Evolutionary conservation across 2,329 filamentous ascomycete species (phyloP), one percentile per base, ranked within the genome.

Genomic region (Fusarium nurragi): DNA sequence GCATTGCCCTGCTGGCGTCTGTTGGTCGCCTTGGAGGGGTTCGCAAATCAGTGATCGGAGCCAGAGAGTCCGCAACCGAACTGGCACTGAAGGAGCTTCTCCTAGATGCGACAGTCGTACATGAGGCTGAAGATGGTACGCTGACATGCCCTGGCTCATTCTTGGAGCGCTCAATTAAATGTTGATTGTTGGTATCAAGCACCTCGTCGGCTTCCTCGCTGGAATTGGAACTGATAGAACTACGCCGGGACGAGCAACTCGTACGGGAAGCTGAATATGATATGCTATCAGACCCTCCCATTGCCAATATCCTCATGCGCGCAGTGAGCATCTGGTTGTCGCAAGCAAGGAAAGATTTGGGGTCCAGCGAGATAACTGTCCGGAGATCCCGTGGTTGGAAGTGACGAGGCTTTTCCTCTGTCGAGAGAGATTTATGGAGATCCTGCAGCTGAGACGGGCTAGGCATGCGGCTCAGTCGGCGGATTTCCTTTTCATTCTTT

Each of bases 401-500:
- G 16, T 11, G 6, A 18, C 1, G 0, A 4, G 18, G 1, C 16
- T 12, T 30, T 0, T 30, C 19, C 1, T 21, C 21, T 13, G 14
- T 21, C 3, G 47, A n/a, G 1, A 53, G 25, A 0, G 43, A 25
- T 1, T 48, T 49, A 4, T 54, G 44, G 0, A 70, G 49, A 4
- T 61, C 43, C 0, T 60, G 47, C 0, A 67, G 6, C 6, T 70
- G 66, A 2, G 60, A 32, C 1, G 41, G 37, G 25, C 28, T 57
- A 0, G 67, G 67, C 18, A 68, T 47, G 2, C 12, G 64, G 12
- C 66, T 69, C 0, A 69, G n/a, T 0, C 67, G 48, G 0, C 60
- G 67, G 0, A 69, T 66, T 0, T 61, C 67, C 0, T 38, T 70
- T 13, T 59, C 58, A 16, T 69, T 70, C 11, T 61, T 57, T 37